A percentile compares a stretch with the other conserved stretches of the same genome.
phyloP scores from a whole-genome alignment of 139 green algal genomes.

The Chlamydomonas sp. region DNA sequence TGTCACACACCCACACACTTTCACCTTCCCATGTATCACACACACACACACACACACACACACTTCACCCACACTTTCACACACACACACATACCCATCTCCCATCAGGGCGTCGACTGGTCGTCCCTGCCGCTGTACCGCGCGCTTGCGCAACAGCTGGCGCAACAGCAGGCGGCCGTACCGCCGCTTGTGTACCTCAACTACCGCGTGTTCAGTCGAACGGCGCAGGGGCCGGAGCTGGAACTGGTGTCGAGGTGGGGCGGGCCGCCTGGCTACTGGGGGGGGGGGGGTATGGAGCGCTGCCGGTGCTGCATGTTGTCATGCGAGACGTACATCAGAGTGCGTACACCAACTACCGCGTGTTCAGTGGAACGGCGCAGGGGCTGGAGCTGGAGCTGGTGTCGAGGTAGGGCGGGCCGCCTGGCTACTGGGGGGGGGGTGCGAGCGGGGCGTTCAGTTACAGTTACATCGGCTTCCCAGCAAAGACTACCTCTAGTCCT shows the following conservation, averaged over 20 bases:
- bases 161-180: not conserved
- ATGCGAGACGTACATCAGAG: slow-evolving; percentile 16
- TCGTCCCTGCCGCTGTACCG: slow-evolving; percentile 32
- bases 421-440: not conserved
- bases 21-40: too few relatives aligned
- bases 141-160: not conserved
- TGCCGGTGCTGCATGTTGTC: too few relatives aligned
- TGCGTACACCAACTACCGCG: slow-evolving; percentile 42
- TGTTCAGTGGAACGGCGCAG: slow-evolving; percentile 32
- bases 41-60: too few relatives aligned
- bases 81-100: slow-evolving; percentile 18
- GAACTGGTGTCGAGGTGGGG: slow-evolving; percentile 24
- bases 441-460: too few relatives aligned
- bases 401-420: slow-evolving; percentile 6
- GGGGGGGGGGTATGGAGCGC: not conserved
- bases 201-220: slow-evolving; percentile 44
- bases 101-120: slow-evolving; percentile 64
- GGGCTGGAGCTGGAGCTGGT: slow-evolving; percentile 28
- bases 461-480: too few relatives aligned
- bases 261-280: not conserved
- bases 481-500: too few relatives aligned
- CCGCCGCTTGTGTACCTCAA: slow-evolving; percentile 37
- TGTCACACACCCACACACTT: too few relatives aligned
- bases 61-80: too few relatives aligned
- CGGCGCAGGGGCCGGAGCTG: slow-evolving; percentile 18